A percentile compares a stretch with the other conserved stretches of the same genome.
These are phyloP conservation scores for Isatis lusitanica DNA, from an alignment of 441 rosid species.

Conservation along the genomic window DNA sequence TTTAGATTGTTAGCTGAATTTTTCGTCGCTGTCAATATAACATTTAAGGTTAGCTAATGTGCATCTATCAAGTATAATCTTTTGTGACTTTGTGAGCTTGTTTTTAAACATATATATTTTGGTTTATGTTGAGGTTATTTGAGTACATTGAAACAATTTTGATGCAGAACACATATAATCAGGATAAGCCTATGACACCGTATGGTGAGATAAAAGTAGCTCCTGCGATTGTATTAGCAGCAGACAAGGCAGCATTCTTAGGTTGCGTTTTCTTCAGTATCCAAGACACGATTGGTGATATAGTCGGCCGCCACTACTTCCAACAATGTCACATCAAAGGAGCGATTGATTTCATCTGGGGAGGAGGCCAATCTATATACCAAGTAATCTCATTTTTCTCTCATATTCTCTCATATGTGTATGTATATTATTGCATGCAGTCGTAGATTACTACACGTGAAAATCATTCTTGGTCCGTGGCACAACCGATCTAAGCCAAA, in stretches of 20 bases:
- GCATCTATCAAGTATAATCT: no score
- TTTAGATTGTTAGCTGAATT: slow-evolving; percentile 31
- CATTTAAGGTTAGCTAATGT: slow-evolving; percentile 33
- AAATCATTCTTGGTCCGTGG: not conserved
- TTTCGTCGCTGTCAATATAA: slow-evolving; percentile 36
- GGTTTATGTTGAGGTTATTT: no score
- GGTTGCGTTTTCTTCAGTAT: slow-evolving; percentile 37
- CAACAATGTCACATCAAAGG: slow-evolving; percentile 49
- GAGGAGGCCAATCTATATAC: slow-evolving; percentile 44
- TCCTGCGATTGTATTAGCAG: slow-evolving; percentile 37
- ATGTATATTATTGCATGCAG: not conserved
- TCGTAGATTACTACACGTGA: not conserved
- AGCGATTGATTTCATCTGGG: slow-evolving; percentile 55
- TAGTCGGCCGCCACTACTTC: slow-evolving; percentile 48
- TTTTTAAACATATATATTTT: no score
- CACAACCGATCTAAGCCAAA: not conserved
- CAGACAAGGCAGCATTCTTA: slow-evolving; percentile 42
- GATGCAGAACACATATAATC: slow-evolving; percentile 40
- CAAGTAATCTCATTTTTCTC: slow-evolving; percentile 31
- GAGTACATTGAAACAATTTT: not conserved
- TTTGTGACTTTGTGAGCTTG: no score
- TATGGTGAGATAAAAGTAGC: slow-evolving; percentile 24
- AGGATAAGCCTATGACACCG: not conserved
- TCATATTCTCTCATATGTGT: not conserved
- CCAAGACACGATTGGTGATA: slow-evolving; percentile 51